A percentile compares a stretch with the other conserved stretches of the same genome.
Conservation (phyloP, 768 basidiomycete species). For the Boletus subparvulus region DNA sequence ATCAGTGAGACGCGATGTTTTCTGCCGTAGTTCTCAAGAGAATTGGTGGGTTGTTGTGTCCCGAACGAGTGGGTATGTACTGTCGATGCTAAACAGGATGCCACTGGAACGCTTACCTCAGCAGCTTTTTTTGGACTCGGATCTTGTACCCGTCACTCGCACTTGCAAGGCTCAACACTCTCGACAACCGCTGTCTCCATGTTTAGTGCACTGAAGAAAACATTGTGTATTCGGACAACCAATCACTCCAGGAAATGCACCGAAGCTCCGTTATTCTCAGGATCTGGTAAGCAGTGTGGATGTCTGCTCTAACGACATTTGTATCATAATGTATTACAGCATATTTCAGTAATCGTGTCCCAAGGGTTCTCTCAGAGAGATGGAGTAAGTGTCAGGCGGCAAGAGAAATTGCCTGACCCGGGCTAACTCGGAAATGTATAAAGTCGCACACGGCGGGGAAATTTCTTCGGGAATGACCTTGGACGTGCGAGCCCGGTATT, state of each 20-base stretch:
- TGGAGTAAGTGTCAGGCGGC: constrained; percentile 21
- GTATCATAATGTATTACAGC: constrained; percentile 12
- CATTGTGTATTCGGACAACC: neutral
- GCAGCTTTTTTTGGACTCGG: too few species aligned
- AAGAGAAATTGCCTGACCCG: neutral
- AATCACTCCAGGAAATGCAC: neutral
- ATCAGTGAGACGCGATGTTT: too few species aligned
- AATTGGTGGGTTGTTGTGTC: too few species aligned
- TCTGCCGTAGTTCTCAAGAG: too few species aligned
- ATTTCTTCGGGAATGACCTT: constrained; percentile 12
- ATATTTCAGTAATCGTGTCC: constrained; percentile 30
- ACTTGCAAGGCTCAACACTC: neutral
- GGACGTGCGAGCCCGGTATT: constrained; percentile 24
- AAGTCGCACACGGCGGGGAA: constrained; percentile 27
- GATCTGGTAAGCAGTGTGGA: constrained; percentile 18
- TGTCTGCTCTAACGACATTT: neutral
- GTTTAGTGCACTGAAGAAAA: constrained; percentile 10
- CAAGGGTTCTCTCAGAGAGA: constrained; percentile 17
- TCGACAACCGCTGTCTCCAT: constrained; percentile 1
- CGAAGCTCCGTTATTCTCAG: constrained; percentile 17
- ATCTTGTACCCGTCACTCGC: too few species aligned
- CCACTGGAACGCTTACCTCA: too few species aligned
- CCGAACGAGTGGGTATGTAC: too few species aligned
- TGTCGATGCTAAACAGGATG: too few species aligned
- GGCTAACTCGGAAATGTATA: neutral